These are phyloP conservation scores for Fallopia convolvulus DNA, from an alignment of 148 eudicot genomes.

Conservation along the genomic window DNA sequence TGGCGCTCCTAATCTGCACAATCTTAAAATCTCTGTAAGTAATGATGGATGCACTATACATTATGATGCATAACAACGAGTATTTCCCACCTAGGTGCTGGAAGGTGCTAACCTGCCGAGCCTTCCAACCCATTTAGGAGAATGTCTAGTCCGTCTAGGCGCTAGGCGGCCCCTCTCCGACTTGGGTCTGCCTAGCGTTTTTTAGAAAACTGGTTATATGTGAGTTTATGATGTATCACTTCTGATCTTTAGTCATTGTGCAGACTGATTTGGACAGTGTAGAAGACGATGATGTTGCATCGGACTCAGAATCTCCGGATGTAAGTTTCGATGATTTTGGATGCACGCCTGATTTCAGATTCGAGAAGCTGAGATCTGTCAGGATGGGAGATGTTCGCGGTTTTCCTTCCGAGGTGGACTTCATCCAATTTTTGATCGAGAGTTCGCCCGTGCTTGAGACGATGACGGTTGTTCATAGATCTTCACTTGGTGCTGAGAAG, in stretches of 20 bases:
- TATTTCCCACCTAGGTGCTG: too few species aligned
- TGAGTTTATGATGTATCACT: not conserved
- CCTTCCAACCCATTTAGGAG: too few species aligned
- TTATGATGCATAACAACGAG: too few species aligned
- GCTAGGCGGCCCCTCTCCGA: too few species aligned
- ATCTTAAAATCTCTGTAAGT: constrained; percentile 81
- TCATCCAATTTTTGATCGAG: constrained; percentile 50
- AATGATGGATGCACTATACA: not conserved
- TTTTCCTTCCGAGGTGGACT: constrained; percentile 65
- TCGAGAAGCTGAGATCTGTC: constrained; percentile 46
- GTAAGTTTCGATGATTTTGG: constrained; percentile 1
- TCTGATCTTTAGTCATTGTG: constrained; percentile 37
- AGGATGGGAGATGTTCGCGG: constrained; percentile 65
- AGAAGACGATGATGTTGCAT: constrained; percentile 10
- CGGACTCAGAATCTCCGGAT: constrained; percentile 9
- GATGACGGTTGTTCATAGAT: constrained; percentile 16
- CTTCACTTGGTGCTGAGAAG: not conserved
- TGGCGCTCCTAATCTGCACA: constrained; percentile 63
- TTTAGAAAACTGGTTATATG: too few species aligned
- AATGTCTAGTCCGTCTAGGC: too few species aligned
- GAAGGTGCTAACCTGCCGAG: too few species aligned
- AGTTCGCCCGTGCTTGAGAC: constrained; percentile 54
- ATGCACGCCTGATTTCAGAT: constrained; percentile 9
- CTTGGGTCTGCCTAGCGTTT: too few species aligned
- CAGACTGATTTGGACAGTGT: constrained; percentile 27